A percentile compares a stretch with the other conserved stretches of the same genome.
Conservation (phyloP, 1,139 yeast species). For the Geotrichum europaeum region DNA sequence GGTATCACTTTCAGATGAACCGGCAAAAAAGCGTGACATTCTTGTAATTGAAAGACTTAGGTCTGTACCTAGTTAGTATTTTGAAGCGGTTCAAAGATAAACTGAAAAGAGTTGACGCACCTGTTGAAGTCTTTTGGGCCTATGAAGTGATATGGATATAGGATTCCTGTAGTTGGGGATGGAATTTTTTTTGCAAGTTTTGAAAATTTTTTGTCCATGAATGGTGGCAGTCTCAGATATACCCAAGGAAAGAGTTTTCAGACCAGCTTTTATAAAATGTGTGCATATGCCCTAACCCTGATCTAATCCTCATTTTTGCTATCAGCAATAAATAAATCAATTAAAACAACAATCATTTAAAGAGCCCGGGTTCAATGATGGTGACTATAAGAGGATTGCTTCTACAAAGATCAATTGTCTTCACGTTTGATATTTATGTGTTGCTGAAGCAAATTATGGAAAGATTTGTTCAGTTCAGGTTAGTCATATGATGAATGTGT, state of each 20-base stretch:
- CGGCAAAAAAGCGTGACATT: slow-evolving; percentile 75
- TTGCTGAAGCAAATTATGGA: no score
- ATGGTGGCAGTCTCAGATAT: neutral
- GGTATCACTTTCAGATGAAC: slow-evolving; percentile 46
- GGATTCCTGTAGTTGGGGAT: neutral
- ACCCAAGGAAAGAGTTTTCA: neutral
- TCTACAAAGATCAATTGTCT: no score
- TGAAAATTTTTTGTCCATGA: neutral
- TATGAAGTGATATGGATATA: neutral
- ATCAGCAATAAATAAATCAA: neutral
- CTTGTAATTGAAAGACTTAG: neutral
- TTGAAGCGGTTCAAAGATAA: neutral
- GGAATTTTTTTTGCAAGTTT: neutral
- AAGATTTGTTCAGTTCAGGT: no score
- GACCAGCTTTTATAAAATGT: neutral
- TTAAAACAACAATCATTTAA: neutral
- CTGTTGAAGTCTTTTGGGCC: neutral
- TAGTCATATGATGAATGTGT: no score
- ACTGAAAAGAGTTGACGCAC: neutral
- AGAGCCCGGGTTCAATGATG: no score
- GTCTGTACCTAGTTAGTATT: neutral
- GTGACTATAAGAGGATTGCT: no score
- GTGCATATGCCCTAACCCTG: neutral
- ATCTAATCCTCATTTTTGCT: neutral
- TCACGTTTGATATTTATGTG: no score